Evolutionary conservation across 2,329 filamentous ascomycete genomes (phyloP).

Genomic region (Lojkania enalia): DNA sequence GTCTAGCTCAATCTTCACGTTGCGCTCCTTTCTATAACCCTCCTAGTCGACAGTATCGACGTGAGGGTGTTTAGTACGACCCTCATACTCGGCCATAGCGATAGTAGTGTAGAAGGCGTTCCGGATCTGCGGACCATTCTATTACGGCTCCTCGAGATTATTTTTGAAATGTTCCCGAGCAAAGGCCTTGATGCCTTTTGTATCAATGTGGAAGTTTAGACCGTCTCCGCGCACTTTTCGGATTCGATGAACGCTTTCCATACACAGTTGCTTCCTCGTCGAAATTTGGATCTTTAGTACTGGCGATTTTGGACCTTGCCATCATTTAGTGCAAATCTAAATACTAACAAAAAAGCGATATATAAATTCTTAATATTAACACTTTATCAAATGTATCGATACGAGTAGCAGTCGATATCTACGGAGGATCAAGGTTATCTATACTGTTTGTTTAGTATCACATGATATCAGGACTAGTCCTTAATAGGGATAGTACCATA

Average conservation of each 20-base stretch:
- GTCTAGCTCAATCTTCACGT: neutral
- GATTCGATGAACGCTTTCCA: neutral
- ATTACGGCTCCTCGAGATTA: neutral
- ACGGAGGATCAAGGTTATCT: too few relatives aligned
- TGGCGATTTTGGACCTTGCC: neutral
- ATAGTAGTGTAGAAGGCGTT: conserved; percentile 5
- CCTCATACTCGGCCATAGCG: conserved; percentile 6
- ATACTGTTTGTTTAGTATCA: too few relatives aligned
- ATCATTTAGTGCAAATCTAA: neutral
- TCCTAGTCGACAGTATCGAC: neutral
- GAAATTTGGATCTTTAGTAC: conserved; percentile 4
- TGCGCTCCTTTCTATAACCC: neutral
- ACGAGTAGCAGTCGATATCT: neutral
- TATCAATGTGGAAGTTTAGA: conserved; percentile 1
- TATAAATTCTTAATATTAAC: neutral
- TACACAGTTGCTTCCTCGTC: neutral
- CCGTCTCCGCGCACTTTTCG: neutral
- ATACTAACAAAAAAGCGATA: neutral
- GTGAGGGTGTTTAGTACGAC: neutral
- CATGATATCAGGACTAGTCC: too few relatives aligned
- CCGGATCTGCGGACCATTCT: conserved; percentile 5
- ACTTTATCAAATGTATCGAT: neutral
- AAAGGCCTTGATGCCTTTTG: neutral
- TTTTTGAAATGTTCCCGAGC: conserved; percentile 1
- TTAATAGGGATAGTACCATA: too few relatives aligned